Evolutionary conservation across 1,284 basidiomycete genomes (phyloP).

Genomic region (Cryptococcus amylolentus): DNA sequence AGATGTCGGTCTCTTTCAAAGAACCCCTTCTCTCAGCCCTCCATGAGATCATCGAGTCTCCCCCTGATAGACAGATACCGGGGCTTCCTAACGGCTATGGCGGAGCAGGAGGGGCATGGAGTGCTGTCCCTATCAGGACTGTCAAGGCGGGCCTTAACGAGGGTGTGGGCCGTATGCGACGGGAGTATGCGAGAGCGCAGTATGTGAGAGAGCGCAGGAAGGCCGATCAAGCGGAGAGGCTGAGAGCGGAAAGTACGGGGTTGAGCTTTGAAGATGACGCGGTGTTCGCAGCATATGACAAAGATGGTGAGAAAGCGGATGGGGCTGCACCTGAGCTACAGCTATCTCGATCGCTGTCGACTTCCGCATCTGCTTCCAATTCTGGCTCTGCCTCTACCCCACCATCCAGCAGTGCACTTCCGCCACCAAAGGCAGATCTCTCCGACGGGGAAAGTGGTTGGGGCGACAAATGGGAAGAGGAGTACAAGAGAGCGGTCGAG

Average conservation of each 20-base stretch:
- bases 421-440: constrained; percentile 23
- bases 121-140: constrained; percentile 39
- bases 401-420: constrained; percentile 24
- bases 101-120: constrained; percentile 24
- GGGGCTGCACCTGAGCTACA: too few relatives aligned
- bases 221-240: constrained; percentile 14
- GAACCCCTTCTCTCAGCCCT: constrained; percentile 72
- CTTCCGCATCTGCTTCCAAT: neutral
- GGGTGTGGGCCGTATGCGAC: constrained; percentile 37
- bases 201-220: constrained; percentile 9
- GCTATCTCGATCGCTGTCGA: neutral
- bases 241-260: constrained; percentile 16
- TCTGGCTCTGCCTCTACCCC: constrained; percentile 14
- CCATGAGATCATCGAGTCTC: constrained; percentile 59
- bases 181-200: constrained; percentile 39
- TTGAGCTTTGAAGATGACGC: constrained; percentile 46
- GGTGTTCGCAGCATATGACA: constrained; percentile 13
- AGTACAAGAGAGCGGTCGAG: constrained; percentile 44
- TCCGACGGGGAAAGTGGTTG: constrained; percentile 22
- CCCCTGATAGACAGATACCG: constrained; percentile 58
- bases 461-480: constrained; percentile 45
- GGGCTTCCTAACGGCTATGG: constrained; percentile 70
- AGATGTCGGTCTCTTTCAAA: constrained; percentile 59
- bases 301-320: neutral
- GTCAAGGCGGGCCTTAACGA: constrained; percentile 40